phyloP scores from a whole-genome alignment of 225 moss, liverwort and hornwort genomes.

The Takakia lepidozioides region DNA sequence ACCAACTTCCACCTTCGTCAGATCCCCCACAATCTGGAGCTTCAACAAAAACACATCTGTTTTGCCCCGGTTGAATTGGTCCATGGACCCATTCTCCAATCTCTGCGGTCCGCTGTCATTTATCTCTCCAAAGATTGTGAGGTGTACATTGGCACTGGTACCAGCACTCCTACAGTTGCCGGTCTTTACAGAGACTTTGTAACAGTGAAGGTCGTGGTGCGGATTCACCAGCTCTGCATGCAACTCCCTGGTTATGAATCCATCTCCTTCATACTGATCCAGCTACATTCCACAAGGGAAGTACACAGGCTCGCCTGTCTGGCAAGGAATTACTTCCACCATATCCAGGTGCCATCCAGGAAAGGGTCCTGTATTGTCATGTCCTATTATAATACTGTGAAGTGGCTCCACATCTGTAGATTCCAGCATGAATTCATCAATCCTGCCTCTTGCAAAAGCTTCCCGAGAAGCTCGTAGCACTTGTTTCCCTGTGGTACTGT shows the following conservation, averaged over 20 bases:
- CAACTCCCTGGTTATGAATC: neutral
- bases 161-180: neutral
- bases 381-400: neutral
- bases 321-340: slow-evolving; percentile 3
- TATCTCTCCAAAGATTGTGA: neutral
- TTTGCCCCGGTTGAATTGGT: neutral
- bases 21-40: neutral
- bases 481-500: neutral
- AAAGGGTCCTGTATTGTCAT: slow-evolving; percentile 3
- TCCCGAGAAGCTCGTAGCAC: neutral
- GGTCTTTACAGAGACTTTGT: slow-evolving; percentile 3
- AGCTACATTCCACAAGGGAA: slow-evolving; percentile 4
- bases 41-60: neutral
- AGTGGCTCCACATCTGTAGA: neutral
- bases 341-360: slow-evolving; percentile 3
- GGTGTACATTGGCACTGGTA: neutral
- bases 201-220: neutral
- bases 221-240: neutral
- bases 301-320: neutral
- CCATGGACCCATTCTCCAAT: neutral
- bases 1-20: neutral
- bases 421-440: neutral
- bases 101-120: neutral
- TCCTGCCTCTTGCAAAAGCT: neutral
- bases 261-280: neutral